Evolutionary conservation across 495 filamentous ascomycete genomes (phyloP), one percentile per base, ranked within the genome.

Genomic region (Talaromyces borbonicus): DNA sequence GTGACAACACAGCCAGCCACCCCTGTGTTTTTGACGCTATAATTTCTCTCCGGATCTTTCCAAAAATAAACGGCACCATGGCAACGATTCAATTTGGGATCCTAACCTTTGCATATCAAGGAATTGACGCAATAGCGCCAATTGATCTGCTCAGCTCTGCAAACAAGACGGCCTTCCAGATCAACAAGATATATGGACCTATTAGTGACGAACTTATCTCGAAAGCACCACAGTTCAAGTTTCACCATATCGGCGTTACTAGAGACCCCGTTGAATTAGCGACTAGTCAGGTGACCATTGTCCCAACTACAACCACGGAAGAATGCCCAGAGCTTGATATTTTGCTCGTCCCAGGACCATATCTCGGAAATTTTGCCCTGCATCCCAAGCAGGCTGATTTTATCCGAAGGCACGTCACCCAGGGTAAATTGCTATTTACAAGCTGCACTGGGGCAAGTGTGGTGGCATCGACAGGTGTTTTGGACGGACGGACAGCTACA

Each of bases 221-320:
- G 12, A 32, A 48, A 41, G 55, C 60, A 2, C 58, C 59, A 22
- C 46, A 60, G 26, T 52, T 62, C 22, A 41, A 41, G 14, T 59
- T 66, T 48, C 60, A 63, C 48, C 59, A 64, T 37, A 57, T 66
- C 32, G 52, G 48, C 38, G 52, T 57, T 27, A 66, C 57, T 14
- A 32, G 42, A 27, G 52, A 62, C 24, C 62, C 61, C 8, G 53
- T 63, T 16, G 5, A 32, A 16, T 50, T 62, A 8, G 35, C 32
- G 22, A 54, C 52, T 26, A 49, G 54, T 18, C 20, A 43, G 18
- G 12, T 61, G 22, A 57, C 49, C 15, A 45, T 55, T 4, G 39
- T 56, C 19, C 61, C 61, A 9, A 57, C 55, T 9, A 52, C 48
- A 12, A 56, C 61, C 3, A 50, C 49, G 31, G 55, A 65, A 19